Base-by-base conservation (phyloP, 371 early-diverging fungal species). In the Zychaea mexicana region DNA sequence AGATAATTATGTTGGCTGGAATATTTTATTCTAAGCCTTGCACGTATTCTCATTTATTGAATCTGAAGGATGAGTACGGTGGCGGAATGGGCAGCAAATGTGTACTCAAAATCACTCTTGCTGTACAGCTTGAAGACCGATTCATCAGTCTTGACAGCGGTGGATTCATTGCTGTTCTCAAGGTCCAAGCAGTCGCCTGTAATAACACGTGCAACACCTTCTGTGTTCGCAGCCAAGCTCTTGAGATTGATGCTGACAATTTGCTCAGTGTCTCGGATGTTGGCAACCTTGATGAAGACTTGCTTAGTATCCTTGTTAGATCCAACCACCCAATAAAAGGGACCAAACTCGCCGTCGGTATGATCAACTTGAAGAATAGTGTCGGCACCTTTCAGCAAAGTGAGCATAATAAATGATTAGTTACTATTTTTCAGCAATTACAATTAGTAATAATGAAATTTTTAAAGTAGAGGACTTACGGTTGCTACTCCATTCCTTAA, bases 271-370 rank as follows among this genome's bases (percentile, higher is more conserved):
- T 21, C 47, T 26, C 69, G 69, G 21, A 33, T 57, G 60, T 71
- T 71, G 31, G 55, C 71, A 22, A 67, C 64, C 65, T 71, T 71
- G 46, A 71, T 38, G 26, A 64, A 68, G 12, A 68, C 36, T 56
- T 68, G 60, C 57, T 64, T 39, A 13, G 68, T 64, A 6, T 60
- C 47, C 17, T 64, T 64, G 36, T 64, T 68, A 4, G 47, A 36
- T 27, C 68, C 68, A 55, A 54, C 71, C 13, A 71, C 71, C 71
- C 71, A 71, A 55, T 69, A 71, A 4, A 71, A 47, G 17, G 71
- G 71, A 38, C 57, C 57, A 54, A 69, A 69, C 7, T 39, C 60
- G n/a, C 65, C 68, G 36, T 60, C 57, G 31, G 62, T 36, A 8
- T 64, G 57, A n/a, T 71, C 64, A 3, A 71, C 68, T 56, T 57